Evolutionary conservation across 805 yeast genomes (phyloP).

Genomic region (Lipomyces yamanashiensis): DNA sequence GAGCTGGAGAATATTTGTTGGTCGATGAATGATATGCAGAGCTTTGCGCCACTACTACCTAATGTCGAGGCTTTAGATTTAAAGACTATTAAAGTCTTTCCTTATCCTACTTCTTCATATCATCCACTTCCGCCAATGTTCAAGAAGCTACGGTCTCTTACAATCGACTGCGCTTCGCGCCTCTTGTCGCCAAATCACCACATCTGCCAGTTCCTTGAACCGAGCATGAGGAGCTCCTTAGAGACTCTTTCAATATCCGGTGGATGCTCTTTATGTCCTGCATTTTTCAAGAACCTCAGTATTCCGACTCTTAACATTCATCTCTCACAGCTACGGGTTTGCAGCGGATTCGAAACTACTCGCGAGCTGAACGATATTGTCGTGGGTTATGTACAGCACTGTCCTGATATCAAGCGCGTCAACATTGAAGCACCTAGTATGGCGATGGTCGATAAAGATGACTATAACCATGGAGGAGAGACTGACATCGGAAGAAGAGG

Average conservation of each 20-base stretch:
- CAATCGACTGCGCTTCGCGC: constrained; percentile 35
- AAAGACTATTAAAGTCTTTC: constrained; percentile 33
- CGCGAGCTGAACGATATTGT: constrained; percentile 30
- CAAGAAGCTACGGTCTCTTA: constrained; percentile 20
- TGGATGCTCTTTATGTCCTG: constrained; percentile 37
- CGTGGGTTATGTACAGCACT: constrained; percentile 16
- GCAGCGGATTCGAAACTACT: constrained; percentile 30
- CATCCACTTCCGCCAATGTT: constrained; percentile 36
- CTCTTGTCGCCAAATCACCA: constrained; percentile 35
- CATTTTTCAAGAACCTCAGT: constrained; percentile 27
- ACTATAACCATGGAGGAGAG: constrained; percentile 28
- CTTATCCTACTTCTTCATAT: constrained; percentile 28
- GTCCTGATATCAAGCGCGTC: constrained; percentile 16
- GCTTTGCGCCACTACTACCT: constrained; percentile 27
- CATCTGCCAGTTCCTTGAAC: constrained; percentile 33
- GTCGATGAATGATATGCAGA: constrained; percentile 31
- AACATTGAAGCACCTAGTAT: constrained; percentile 29
- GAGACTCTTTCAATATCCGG: constrained; percentile 24
- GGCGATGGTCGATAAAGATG: constrained; percentile 30
- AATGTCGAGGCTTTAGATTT: constrained; percentile 26
- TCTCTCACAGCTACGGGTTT: constrained; percentile 31
- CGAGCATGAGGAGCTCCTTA: constrained; percentile 21
- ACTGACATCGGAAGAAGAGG: constrained; percentile 33
- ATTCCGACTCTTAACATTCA: constrained; percentile 16
- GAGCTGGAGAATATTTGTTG: constrained; percentile 33